Evolutionary conservation across 108 stramenopile genomes (phyloP).

Genomic region (Cylindrotheca closterium): DNA sequence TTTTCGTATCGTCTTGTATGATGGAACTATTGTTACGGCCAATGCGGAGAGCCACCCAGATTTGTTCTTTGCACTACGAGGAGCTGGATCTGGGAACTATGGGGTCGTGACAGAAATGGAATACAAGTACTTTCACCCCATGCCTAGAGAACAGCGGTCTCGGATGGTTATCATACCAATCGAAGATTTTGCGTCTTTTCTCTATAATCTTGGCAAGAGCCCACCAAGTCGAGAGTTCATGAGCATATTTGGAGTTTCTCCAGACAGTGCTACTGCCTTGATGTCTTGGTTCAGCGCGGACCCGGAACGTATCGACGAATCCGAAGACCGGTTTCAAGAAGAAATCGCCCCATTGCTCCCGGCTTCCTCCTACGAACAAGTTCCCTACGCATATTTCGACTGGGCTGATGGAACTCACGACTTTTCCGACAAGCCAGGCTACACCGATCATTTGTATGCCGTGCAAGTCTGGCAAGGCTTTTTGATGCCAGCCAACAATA

Average conservation of each 20-base stretch:
- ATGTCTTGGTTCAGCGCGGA: slow-evolving; percentile 10
- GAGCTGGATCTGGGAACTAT: slow-evolving; percentile 20
- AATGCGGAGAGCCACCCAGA: slow-evolving; percentile 14
- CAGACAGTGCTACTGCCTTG: neutral
- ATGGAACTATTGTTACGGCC: slow-evolving; percentile 22
- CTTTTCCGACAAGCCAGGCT: neutral
- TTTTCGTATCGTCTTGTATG: slow-evolving; percentile 18
- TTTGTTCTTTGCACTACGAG: slow-evolving; percentile 33
- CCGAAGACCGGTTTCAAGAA: neutral
- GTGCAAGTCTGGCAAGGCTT: slow-evolving; percentile 7
- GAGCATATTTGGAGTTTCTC: neutral
- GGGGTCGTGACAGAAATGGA: slow-evolving; percentile 2
- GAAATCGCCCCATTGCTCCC: neutral
- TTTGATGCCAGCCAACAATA: slow-evolving; percentile 6
- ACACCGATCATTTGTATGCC: neutral
- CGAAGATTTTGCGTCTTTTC: neutral
- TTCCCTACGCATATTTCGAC: neutral
- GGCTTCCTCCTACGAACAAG: neutral
- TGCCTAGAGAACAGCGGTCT: slow-evolving; percentile 1
- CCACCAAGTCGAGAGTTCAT: neutral
- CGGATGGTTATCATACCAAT: neutral
- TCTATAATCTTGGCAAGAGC: neutral
- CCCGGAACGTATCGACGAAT: neutral
- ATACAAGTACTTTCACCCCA: neutral
- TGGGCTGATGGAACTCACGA: neutral